These are phyloP conservation scores for Didymella pinodella DNA, from an alignment of 2,329 filamentous ascomycete genomes.

Conservation along the genomic window DNA sequence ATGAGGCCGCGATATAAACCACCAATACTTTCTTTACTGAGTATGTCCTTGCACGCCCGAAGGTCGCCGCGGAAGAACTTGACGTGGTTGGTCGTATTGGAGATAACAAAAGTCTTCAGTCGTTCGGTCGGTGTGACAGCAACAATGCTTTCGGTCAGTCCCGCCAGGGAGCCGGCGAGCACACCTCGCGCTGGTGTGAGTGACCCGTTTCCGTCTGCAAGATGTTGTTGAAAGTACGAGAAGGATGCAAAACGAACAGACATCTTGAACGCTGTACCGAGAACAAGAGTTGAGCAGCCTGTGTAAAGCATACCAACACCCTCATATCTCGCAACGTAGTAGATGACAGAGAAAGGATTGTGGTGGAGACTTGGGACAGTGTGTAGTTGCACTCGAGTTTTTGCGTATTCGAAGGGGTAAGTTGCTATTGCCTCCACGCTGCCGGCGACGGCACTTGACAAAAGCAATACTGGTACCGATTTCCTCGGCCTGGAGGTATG, in stretches of 20 bases:
- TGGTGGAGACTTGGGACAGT: conserved; percentile 11
- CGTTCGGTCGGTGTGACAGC: conserved; percentile 45
- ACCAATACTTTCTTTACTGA: conserved; percentile 52
- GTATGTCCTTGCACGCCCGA: conserved; percentile 36
- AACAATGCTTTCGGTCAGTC: conserved; percentile 37
- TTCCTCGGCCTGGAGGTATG: conserved; percentile 6
- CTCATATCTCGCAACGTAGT: conserved; percentile 28
- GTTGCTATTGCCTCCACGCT: conserved; percentile 62
- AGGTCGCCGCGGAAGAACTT: conserved; percentile 31
- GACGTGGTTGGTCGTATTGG: conserved; percentile 35
- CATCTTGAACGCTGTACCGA: conserved; percentile 44
- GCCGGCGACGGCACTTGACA: conserved; percentile 62
- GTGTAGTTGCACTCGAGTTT: conserved; percentile 45
- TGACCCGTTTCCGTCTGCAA: conserved; percentile 37
- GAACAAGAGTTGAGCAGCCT: conserved; percentile 39
- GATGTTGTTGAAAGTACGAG: conserved; percentile 36
- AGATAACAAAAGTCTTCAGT: conserved; percentile 46
- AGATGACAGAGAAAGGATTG: conserved; percentile 37
- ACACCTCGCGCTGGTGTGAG: conserved; percentile 38
- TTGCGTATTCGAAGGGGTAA: conserved; percentile 48
- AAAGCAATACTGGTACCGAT: conserved; percentile 49
- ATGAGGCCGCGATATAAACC: conserved; percentile 57
- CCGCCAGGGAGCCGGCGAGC: conserved; percentile 41
- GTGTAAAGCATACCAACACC: conserved; percentile 43
- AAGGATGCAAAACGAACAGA: conserved; percentile 45